A percentile compares a stretch with the other conserved stretches of the same genome.
phyloP scores from a whole-genome alignment of 257 asterid genomes.

The Hygrophila difformis region DNA sequence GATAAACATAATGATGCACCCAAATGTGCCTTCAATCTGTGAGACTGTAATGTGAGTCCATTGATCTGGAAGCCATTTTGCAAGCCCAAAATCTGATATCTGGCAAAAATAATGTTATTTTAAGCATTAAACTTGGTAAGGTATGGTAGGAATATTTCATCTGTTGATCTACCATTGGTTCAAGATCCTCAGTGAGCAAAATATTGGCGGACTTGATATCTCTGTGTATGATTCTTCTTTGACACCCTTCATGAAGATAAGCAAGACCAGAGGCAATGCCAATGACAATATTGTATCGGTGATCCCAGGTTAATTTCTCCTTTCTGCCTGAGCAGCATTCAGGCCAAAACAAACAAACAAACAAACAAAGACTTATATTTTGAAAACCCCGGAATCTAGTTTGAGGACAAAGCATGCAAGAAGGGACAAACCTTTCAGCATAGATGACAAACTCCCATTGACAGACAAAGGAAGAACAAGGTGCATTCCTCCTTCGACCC shows the following conservation, averaged over 20 bases:
- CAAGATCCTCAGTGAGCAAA: constrained; percentile 72
- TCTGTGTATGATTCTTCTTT: constrained; percentile 80
- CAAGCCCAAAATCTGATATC: constrained; percentile 96
- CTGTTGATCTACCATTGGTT: constrained; percentile 56
- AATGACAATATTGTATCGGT: constrained; percentile 59
- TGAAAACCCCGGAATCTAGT: not conserved
- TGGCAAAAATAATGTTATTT: constrained; percentile 24
- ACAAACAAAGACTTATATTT: not conserved
- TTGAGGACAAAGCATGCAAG: constrained; percentile 10
- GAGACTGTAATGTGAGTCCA: constrained; percentile 88
- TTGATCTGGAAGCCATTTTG: constrained; percentile 98
- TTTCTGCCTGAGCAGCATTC: constrained; percentile 33
- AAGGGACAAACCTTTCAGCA: constrained; percentile 45
- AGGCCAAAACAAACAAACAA: constrained; percentile 3
- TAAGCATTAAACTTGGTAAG: constrained; percentile 12
- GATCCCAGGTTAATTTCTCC: constrained; percentile 50
- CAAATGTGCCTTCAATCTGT: constrained; percentile 93
- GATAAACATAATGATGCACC: constrained; percentile 27
- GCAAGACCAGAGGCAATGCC: constrained; percentile 79
- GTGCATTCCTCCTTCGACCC: constrained; percentile 98
- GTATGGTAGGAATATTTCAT: not conserved
- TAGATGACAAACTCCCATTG: constrained; percentile 80
- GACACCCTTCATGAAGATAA: constrained; percentile 95
- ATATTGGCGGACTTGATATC: constrained; percentile 93
- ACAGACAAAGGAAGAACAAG: constrained; percentile 94